Conservation (phyloP, 1,139 yeast genomes). For the Saccharomyces pastorianus region DNA sequence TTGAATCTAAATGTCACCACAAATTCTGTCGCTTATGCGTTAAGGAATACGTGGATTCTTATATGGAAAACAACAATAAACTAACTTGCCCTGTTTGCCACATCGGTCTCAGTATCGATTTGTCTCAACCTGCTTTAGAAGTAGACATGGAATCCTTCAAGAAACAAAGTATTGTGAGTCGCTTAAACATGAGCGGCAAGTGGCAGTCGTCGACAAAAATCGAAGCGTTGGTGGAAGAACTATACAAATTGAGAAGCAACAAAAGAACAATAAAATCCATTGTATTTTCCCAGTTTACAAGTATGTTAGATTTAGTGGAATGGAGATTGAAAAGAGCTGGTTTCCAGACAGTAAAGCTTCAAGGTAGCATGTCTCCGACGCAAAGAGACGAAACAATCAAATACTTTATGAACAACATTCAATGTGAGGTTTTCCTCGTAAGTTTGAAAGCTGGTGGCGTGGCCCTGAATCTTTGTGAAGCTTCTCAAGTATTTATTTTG, state of each 20-base stretch:
- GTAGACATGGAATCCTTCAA: slow-evolving; percentile 53
- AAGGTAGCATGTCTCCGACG: slow-evolving; percentile 93
- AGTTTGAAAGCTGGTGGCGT: slow-evolving; percentile 98
- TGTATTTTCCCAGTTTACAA: slow-evolving; percentile 93
- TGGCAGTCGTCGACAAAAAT: slow-evolving; percentile 95
- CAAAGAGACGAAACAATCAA: slow-evolving; percentile 88
- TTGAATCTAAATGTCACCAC: slow-evolving; percentile 89
- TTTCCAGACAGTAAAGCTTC: slow-evolving; percentile 83
- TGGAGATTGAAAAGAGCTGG: slow-evolving; percentile 95
- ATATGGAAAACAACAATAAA: slow-evolving; percentile 50
- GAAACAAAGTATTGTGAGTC: slow-evolving; percentile 79
- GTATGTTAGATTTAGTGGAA: slow-evolving; percentile 90
- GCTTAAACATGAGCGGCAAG: slow-evolving; percentile 76
- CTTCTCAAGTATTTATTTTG: slow-evolving; percentile 86
- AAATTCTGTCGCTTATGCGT: slow-evolving; percentile 87
- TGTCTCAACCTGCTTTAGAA: slow-evolving; percentile 80
- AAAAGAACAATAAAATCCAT: slow-evolving; percentile 85
- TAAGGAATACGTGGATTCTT: slow-evolving; percentile 80
- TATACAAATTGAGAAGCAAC: slow-evolving; percentile 79
- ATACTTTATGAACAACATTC: slow-evolving; percentile 84
- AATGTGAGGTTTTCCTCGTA: slow-evolving; percentile 86
- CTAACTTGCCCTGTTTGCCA: slow-evolving; percentile 94
- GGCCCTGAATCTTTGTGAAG: slow-evolving; percentile 90
- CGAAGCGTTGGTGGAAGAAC: slow-evolving; percentile 90
- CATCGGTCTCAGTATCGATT: slow-evolving; percentile 80